Conservation (phyloP, 106 monocot genomes). For the Hemerocallis citrina region DNA sequence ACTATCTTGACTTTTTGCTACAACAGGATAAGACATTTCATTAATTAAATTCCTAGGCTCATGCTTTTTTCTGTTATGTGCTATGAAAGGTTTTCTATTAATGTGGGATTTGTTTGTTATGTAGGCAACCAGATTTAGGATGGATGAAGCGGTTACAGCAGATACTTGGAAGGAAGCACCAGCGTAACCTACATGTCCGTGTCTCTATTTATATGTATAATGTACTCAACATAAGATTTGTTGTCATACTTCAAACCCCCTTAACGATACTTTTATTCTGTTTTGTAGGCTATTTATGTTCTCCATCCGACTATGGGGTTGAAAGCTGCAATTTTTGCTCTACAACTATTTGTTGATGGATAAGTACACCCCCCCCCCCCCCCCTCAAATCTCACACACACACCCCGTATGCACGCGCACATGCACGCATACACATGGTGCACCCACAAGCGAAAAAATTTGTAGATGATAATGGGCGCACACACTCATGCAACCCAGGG, state of each 20-base stretch:
- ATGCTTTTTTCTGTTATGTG: no score
- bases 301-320: conserved; percentile 93
- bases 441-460: no score
- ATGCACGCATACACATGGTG: no score
- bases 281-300: conserved; percentile 81
- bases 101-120: not conserved
- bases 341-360: conserved; percentile 87
- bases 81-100: not conserved
- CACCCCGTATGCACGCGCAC: not conserved
- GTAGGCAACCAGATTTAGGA: conserved; percentile 94
- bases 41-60: no score
- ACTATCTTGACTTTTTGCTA: not conserved
- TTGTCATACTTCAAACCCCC: not conserved
- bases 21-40: no score
- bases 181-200: conserved; percentile 80
- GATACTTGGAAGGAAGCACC: conserved; percentile 91
- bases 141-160: conserved; percentile 95
- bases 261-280: not conserved
- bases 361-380: conserved; percentile 34
- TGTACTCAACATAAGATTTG: not conserved
- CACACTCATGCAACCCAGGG: no score
- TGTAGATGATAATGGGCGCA: no score
- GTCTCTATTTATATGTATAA: not conserved
- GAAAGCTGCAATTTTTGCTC: conserved; percentile 67
- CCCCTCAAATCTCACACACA: no score